These are phyloP conservation scores for Globisporangium cylindrosporum DNA, from an alignment of 352 stramenopile species.

Conservation along the genomic window DNA sequence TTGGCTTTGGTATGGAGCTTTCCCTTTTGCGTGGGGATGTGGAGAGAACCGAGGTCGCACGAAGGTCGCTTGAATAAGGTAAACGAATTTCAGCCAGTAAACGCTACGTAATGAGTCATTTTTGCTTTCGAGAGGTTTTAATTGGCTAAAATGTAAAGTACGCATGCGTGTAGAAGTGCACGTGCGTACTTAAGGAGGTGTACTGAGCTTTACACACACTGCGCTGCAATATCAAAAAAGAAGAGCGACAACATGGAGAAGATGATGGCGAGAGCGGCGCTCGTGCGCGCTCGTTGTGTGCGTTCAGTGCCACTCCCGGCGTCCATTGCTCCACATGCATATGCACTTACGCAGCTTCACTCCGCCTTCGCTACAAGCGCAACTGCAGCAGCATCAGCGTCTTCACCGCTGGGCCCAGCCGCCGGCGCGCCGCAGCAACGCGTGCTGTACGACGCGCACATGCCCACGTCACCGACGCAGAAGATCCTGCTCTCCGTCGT, in stretches of 20 bases:
- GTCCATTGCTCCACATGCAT: background rate
- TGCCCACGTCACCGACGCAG: conserved; percentile 79
- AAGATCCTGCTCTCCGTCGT: conserved; percentile 85
- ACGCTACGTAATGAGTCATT: background rate
- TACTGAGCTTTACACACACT: too few relatives aligned
- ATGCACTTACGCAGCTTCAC: background rate
- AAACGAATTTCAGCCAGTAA: background rate
- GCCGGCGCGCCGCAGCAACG: conserved; percentile 49
- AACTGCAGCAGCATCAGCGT: background rate
- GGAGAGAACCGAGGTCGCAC: background rate
- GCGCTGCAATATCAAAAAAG: background rate
- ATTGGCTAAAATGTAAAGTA: background rate
- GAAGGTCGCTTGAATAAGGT: conserved; percentile 3
- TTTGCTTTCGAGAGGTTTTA: background rate
- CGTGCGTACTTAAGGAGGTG: background rate
- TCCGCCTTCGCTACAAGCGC: background rate
- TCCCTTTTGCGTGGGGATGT: background rate
- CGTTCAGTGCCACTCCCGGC: background rate
- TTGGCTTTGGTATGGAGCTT: background rate
- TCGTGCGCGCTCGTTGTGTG: background rate
- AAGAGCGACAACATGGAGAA: background rate
- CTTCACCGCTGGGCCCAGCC: background rate
- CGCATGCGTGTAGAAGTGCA: too few relatives aligned
- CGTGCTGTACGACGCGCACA: conserved; percentile 69
- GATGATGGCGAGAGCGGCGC: background rate